Percentiles rank a stretch among this genome's conserved stretches.
Conservation (phyloP, 1,139 yeast genomes). For the Meyerozyma sp. region DNA sequence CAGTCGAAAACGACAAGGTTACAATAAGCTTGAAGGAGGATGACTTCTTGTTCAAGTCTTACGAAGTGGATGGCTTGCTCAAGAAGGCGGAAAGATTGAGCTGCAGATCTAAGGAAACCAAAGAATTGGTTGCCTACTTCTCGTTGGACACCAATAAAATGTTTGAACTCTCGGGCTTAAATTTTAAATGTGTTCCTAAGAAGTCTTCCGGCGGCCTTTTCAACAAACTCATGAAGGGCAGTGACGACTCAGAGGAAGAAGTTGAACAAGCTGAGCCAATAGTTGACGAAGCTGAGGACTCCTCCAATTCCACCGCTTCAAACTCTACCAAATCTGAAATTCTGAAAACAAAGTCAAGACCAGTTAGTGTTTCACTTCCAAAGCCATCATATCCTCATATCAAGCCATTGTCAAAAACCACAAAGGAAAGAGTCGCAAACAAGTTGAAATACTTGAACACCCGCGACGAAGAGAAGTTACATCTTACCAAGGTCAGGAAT, state of each 20-base stretch:
- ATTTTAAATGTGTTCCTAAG: constrained; percentile 32
- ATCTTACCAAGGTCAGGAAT: constrained; percentile 47
- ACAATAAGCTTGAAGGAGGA: constrained; percentile 51
- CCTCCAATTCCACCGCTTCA: constrained; percentile 9
- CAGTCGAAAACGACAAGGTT: constrained; percentile 21
- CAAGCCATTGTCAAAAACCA: constrained; percentile 39
- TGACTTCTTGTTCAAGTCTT: constrained; percentile 41
- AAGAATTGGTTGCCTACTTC: constrained; percentile 37
- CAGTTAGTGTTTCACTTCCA: constrained; percentile 16
- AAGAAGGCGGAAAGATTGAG: constrained; percentile 39
- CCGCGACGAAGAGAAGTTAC: constrained; percentile 43
- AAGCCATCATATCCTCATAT: constrained; percentile 34
- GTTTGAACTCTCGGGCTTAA: constrained; percentile 37
- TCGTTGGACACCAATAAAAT: constrained; percentile 45
- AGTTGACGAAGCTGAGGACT: constrained; percentile 6
- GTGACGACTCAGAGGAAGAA: constrained; percentile 11
- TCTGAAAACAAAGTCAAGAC: constrained; percentile 12
- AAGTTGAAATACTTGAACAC: constrained; percentile 27
- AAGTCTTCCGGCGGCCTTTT: constrained; percentile 20
- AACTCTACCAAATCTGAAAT: constrained; percentile 14
- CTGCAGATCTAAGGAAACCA: constrained; percentile 33
- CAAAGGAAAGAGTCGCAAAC: constrained; percentile 28
- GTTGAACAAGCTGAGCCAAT: constrained; percentile 8
- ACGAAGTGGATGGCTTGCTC: constrained; percentile 22
- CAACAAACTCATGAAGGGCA: constrained; percentile 21